Percentiles rank a stretch among this genome's conserved stretches.
phyloP scores from a whole-genome alignment of 2,329 filamentous ascomycete species.

The Hypomyces perniciosus region DNA sequence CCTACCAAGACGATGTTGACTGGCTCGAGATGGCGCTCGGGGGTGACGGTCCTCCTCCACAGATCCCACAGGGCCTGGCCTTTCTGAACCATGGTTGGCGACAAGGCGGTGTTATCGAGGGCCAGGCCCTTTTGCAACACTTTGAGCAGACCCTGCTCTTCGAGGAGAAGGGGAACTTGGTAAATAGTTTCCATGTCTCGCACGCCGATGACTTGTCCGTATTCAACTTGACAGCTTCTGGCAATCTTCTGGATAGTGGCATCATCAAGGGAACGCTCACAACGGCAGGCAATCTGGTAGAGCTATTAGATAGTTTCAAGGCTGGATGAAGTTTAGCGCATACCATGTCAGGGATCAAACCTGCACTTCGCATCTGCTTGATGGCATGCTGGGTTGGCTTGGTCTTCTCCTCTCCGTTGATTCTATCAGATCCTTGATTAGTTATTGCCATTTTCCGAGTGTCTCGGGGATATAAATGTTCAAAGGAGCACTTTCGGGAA shows the following conservation, averaged over 20 bases:
- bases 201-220: conserved; percentile 81
- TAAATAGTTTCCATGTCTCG: conserved; percentile 87
- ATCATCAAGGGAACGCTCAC: conserved; percentile 67
- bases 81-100: conserved; percentile 50
- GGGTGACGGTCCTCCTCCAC: conserved; percentile 68
- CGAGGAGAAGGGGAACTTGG: conserved; percentile 87
- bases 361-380: conserved; percentile 73
- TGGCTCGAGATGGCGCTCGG: conserved; percentile 57
- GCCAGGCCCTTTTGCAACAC: conserved; percentile 61
- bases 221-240: conserved; percentile 79
- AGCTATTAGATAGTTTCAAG: conserved; percentile 4
- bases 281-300: conserved; percentile 80
- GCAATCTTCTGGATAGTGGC: conserved; percentile 82
- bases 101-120: conserved; percentile 51
- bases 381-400: conserved; percentile 95
- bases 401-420: conserved; percentile 74
- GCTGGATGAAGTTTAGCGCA: conserved; percentile 13
- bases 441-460: neutral
- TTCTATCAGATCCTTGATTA: conserved; percentile 17
- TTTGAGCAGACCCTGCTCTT: conserved; percentile 68
- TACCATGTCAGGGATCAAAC: conserved; percentile 65
- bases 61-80: conserved; percentile 68
- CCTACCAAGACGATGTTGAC: conserved; percentile 84
- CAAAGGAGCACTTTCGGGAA: no score
- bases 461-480: neutral